phyloP scores from a whole-genome alignment of 129 eudicot genomes.

The Erigeron canadensis region DNA sequence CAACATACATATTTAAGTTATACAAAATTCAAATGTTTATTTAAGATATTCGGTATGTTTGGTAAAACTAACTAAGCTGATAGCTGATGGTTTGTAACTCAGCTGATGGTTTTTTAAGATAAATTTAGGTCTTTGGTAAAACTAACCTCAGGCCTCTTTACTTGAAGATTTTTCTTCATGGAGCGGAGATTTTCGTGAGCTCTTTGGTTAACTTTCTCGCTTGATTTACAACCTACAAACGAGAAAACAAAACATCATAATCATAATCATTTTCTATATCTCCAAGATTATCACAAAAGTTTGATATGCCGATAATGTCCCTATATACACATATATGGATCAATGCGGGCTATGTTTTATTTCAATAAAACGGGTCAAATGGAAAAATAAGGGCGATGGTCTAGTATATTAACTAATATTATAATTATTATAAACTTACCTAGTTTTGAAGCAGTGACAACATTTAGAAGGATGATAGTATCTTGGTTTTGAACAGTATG shows the following conservation, averaged over 20 bases:
- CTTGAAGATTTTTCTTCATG: slow-evolving; percentile 50
- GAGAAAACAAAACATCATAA: neutral
- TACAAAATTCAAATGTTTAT: too few species aligned
- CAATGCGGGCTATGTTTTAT: too few species aligned
- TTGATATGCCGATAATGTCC: too few species aligned
- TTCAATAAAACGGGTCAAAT: too few species aligned
- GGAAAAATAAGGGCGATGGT: too few species aligned
- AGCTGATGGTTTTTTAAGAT: too few species aligned
- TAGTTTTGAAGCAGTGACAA: slow-evolving; percentile 37
- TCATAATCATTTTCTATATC: slow-evolving; percentile 7
- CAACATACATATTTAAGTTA: too few species aligned
- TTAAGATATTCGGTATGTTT: too few species aligned
- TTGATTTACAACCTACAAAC: slow-evolving; percentile 39
- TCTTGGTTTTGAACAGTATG: slow-evolving; percentile 80
- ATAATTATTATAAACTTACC: slow-evolving; percentile 35
- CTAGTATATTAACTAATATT: neutral
- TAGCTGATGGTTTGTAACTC: too few species aligned
- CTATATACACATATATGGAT: too few species aligned
- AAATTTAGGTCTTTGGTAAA: too few species aligned
- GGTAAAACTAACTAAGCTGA: too few species aligned
- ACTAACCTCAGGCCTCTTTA: slow-evolving; percentile 64
- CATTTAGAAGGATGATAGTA: slow-evolving; percentile 66
- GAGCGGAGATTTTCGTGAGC: slow-evolving; percentile 48
- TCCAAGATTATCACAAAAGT: neutral
- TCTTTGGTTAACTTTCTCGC: slow-evolving; percentile 35